Conservation (phyloP, 257 asterid species). For the Hygrophila difformis region DNA sequence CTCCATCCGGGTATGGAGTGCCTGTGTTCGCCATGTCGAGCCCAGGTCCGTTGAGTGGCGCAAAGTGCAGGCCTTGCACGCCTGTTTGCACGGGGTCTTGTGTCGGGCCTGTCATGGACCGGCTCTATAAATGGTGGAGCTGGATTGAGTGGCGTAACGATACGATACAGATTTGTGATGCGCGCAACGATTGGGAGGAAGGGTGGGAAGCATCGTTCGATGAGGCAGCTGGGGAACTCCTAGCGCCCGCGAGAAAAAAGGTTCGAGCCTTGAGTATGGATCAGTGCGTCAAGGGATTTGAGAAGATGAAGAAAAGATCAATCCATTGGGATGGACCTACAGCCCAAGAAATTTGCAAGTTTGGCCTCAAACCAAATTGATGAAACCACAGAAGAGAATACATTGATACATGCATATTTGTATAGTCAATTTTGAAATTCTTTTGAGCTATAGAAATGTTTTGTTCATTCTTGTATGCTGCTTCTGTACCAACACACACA, state of each 20-base stretch:
- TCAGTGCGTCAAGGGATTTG: conserved; percentile 50
- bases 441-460: too few species aligned
- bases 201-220: conserved; percentile 74
- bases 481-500: too few species aligned
- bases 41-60: conserved; percentile 73
- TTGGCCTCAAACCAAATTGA: conserved; percentile 34
- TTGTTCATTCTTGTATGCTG: too few species aligned
- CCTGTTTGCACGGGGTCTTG: conserved; percentile 58
- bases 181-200: conserved; percentile 64
- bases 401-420: too few species aligned
- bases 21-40: conserved; percentile 81
- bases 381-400: neutral
- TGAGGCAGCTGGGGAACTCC: conserved; percentile 35
- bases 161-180: conserved; percentile 61
- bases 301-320: conserved; percentile 38
- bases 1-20: conserved; percentile 59
- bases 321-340: conserved; percentile 67
- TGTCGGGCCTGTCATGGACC: conserved; percentile 49
- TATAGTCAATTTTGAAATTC: too few species aligned
- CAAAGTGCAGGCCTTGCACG: conserved; percentile 83
- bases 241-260: conserved; percentile 39
- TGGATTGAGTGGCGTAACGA: conserved; percentile 78
- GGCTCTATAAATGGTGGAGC: conserved; percentile 60
- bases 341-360: conserved; percentile 40
- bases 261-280: conserved; percentile 32